phyloP scores from a whole-genome alignment of 805 yeast genomes.

The Yarrowia keelungensis region DNA sequence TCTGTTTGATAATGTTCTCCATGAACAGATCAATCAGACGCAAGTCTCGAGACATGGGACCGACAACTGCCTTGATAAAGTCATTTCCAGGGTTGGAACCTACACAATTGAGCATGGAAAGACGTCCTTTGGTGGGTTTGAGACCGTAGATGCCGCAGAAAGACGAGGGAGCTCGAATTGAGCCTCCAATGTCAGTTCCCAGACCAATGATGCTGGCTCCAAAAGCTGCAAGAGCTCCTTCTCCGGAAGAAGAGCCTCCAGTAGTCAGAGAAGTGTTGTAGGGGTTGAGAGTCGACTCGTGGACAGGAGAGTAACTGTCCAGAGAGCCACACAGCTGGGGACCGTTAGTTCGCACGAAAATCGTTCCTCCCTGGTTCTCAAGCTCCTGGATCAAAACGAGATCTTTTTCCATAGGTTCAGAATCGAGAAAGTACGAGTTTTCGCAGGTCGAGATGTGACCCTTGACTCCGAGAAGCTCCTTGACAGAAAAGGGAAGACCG shows the following conservation, averaged over 20 bases:
- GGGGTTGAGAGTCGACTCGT: conserved; percentile 58
- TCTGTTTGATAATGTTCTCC: conserved; percentile 51
- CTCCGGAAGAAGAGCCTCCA: conserved; percentile 69
- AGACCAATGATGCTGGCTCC: conserved; percentile 60
- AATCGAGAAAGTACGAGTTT: conserved; percentile 48
- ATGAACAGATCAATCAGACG: conserved; percentile 53
- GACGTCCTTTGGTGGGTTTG: conserved; percentile 55
- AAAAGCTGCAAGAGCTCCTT: conserved; percentile 57
- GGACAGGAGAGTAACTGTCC: conserved; percentile 56
- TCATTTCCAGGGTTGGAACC: conserved; percentile 51
- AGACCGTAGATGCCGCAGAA: conserved; percentile 59
- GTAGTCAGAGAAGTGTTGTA: conserved; percentile 55
- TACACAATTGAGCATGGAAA: conserved; percentile 48
- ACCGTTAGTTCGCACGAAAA: conserved; percentile 61
- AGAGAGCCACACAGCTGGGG: conserved; percentile 60
- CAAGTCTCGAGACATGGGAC: conserved; percentile 56
- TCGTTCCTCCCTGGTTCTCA: conserved; percentile 58
- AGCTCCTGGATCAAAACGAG: conserved; percentile 54
- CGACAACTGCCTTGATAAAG: conserved; percentile 55
- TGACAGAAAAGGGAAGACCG: conserved; percentile 69
- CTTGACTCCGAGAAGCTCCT: conserved; percentile 57
- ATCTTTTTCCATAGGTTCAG: conserved; percentile 48
- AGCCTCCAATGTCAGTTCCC: conserved; percentile 64
- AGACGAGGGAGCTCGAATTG: conserved; percentile 59
- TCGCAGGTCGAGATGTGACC: conserved; percentile 62